Base-by-base conservation (phyloP, 306 rosid species). In the Prunus dulcis region DNA sequence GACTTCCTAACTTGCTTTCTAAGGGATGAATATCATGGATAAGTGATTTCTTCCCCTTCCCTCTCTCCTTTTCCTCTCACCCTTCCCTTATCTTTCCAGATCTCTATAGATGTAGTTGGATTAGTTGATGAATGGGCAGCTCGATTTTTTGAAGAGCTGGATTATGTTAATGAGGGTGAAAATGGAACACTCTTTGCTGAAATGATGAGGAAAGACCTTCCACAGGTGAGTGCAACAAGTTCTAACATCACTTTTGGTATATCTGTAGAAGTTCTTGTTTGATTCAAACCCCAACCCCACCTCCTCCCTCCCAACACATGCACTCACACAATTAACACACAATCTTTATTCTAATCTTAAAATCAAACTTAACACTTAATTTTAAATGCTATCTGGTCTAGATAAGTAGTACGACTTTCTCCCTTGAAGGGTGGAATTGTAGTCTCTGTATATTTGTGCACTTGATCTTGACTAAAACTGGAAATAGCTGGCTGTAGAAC, bases 41-140 rank as follows among this genome's bases (percentile, higher is more conserved):
- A 68, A 71, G 28, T 65, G 83, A 72, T 82, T 71, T 55, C 58
- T 12, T 65, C 49, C 43, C 72, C 69, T 62, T 66, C 52, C 64
- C 70, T 69, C 67, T 66, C 43, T 38, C 22, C 68, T 69, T 78
- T 13, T 79, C 38, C 75, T 72, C 28, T 71, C 50, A n/a, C 64
- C 49, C 78, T 79, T 52, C 68, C 68, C 70, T 52, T 77, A 51
- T 55, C 55, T 61, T 79, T 84, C 67, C 84, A 95, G 98, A 80
- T 95, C 72, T 92, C 97, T 25, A n/a, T 92, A 67, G 98, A 95
- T 79, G 98, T 95, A 84, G 97, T 95, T 67, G 98, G 98, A 70
- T 80, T 95, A 84, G 98, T 95, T 73, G 98, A 95, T 82, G 98
- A 95, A 81, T 92, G 98, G 97, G 98, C 98, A 38, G 93, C 98